Percentiles rank a stretch among this genome's conserved stretches.
Conservation (phyloP, 345 rosid species). For the Pugionium dolabratum region DNA sequence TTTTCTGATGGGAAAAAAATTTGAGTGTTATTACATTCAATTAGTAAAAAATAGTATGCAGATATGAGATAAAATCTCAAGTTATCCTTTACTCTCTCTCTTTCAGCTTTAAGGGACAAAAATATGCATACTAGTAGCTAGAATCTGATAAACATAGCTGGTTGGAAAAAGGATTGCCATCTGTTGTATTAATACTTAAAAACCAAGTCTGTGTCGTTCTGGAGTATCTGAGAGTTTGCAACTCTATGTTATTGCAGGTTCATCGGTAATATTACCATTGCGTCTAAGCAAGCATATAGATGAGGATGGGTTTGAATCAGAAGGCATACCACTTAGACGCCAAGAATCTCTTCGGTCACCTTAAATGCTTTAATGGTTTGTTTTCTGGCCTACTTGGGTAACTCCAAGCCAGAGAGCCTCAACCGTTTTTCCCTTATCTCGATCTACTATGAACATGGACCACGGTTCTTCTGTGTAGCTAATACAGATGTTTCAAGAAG, state of each 20-base stretch:
- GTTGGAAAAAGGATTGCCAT: slow-evolving; percentile 1
- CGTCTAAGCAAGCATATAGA: slow-evolving; percentile 48
- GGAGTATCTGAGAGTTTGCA: slow-evolving; percentile 16
- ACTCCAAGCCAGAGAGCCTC: slow-evolving; percentile 30
- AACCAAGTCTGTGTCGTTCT: slow-evolving; percentile 4
- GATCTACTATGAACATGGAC: slow-evolving; percentile 29
- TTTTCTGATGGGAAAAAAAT: neutral
- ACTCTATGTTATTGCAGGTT: slow-evolving; percentile 44
- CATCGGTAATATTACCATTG: slow-evolving; percentile 43
- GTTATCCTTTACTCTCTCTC: neutral
- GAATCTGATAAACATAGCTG: slow-evolving; percentile 3
- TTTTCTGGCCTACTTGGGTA: slow-evolving; percentile 25
- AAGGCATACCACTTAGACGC: slow-evolving; percentile 64
- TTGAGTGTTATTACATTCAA: slow-evolving; percentile 15
- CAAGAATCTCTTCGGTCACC: slow-evolving; percentile 48
- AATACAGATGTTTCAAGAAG: slow-evolving; percentile 35
- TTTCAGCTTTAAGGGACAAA: neutral
- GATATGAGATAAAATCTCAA: slow-evolving; percentile 15
- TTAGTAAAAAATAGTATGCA: neutral
- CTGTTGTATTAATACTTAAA: neutral
- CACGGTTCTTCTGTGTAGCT: slow-evolving; percentile 26
- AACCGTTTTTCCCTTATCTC: slow-evolving; percentile 18
- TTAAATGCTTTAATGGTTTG: slow-evolving; percentile 22
- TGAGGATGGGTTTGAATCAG: slow-evolving; percentile 47
- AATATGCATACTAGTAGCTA: slow-evolving; percentile 9